Conservation (phyloP, 1,139 yeast genomes). For the Meyerozyma carpophila region DNA sequence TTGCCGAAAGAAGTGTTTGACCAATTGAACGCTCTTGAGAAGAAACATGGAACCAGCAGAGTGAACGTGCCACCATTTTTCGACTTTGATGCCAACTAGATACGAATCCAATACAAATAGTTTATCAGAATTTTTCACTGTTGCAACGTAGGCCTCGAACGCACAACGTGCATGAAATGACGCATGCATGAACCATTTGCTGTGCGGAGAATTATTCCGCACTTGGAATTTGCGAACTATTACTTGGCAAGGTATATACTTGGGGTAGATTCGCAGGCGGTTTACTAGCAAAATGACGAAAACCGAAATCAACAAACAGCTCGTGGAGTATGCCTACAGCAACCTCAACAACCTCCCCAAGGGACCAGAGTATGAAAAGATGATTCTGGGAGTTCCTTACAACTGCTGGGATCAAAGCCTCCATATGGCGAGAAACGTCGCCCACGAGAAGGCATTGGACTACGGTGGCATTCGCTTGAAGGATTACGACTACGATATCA, state of each 20-base stretch:
- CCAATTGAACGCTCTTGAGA: slow-evolving; percentile 39
- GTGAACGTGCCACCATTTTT: neutral
- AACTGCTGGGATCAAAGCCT: slow-evolving; percentile 26
- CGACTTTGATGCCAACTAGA: neutral
- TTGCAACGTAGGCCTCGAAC: no score
- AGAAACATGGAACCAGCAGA: slow-evolving; percentile 28
- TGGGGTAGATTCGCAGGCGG: no score
- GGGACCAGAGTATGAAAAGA: slow-evolving; percentile 38
- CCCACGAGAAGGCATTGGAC: slow-evolving; percentile 32
- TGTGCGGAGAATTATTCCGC: neutral
- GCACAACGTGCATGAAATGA: no score
- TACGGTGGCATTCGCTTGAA: slow-evolving; percentile 34
- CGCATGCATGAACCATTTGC: neutral
- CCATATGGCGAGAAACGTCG: slow-evolving; percentile 16
- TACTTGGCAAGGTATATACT: no score
- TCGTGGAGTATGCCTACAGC: slow-evolving; percentile 36
- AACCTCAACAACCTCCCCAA: slow-evolving; percentile 39
- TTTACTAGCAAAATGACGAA: neutral
- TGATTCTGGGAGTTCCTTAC: slow-evolving; percentile 31
- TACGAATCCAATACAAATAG: neutral
- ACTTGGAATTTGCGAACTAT: neutral
- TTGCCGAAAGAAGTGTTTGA: slow-evolving; percentile 52
- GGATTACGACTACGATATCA: slow-evolving; percentile 25
- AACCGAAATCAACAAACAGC: slow-evolving; percentile 25
- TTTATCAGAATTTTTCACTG: neutral